Base-by-base conservation (phyloP, 495 filamentous ascomycete species). In the Darksidea phi region DNA sequence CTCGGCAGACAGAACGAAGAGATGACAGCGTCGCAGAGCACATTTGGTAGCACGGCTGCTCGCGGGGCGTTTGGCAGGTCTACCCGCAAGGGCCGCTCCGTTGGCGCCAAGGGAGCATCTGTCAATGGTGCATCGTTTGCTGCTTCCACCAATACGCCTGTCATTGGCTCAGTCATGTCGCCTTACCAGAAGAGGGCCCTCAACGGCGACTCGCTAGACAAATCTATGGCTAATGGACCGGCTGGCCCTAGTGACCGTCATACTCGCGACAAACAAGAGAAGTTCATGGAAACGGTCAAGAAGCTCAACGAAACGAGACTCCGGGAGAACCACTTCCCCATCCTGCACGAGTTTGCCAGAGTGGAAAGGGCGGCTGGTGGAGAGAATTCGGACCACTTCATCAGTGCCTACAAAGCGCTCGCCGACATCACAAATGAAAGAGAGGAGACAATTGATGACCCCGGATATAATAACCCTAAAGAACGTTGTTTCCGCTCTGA, bases 111-210 rank as follows among this genome's bases (percentile, higher is more conserved):
- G 60, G 45, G 24, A 62, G 64, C 57, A 67, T 70, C 62, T 65
- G 68, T 42, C 64, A 67, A 25, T 49, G 60, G 64, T 61, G 74
- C 51, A 71, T 71, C 38, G 8, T 88, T 95, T 70, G 90, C 89
- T 6, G 79, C 84, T 18, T 89, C 89, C 23, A 81, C 74, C 42
- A 68, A 90, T 67, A 84, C 84, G 63, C 95, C 91, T 13, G 87
- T 96, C 25, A 89, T 97, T 71, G 92, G 92, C 18, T 82, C 84
- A 38, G 86, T 89, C 15, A 83, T 59, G 81, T 88, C 80, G 82
- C 50, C 69, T 82, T 61, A 63, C 49, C 43, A 55, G 10, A 62
- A 59, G 47, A 36, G 53, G n/a, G 17, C 60, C 17, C 47, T 36
- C 8, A 46, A 28, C 36, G 18, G 36, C 21, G 88, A 92, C 67